Conservation (phyloP, 2,329 filamentous ascomycete genomes). For the Didymellaceae sp. region DNA sequence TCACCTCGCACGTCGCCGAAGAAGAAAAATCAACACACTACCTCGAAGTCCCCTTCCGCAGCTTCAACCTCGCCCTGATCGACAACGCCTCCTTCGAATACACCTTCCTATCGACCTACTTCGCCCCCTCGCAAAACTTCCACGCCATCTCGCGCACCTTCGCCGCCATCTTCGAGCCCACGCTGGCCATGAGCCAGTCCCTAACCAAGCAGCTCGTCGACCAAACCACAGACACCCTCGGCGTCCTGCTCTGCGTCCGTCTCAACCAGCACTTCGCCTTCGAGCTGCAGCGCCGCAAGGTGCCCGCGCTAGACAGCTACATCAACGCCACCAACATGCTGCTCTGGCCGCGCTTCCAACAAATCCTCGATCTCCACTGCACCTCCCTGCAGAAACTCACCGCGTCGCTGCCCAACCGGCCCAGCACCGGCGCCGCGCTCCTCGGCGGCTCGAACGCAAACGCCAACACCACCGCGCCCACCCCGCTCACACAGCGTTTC, state of each 20-base stretch:
- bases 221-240: constrained; percentile 81
- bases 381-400: constrained; percentile 76
- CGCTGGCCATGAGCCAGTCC: constrained; percentile 80
- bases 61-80: constrained; percentile 91
- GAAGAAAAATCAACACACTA: constrained; percentile 87
- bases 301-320: constrained; percentile 88
- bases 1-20: constrained; percentile 89
- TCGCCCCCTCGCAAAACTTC: constrained; percentile 77
- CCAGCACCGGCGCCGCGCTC: constrained; percentile 43
- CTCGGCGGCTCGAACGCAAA: constrained; percentile 51
- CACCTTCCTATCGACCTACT: constrained; percentile 89
- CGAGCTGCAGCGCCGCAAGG: constrained; percentile 86
- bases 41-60: constrained; percentile 87
- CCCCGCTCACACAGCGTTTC: constrained; percentile 92
- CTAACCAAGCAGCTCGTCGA: constrained; percentile 79
- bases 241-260: constrained; percentile 87
- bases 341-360: constrained; percentile 93
- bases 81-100: constrained; percentile 97
- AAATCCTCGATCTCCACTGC: constrained; percentile 91
- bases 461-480: constrained; percentile 77
- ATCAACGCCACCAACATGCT: constrained; percentile 96
- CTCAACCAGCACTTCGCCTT: constrained; percentile 95
- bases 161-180: constrained; percentile 85
- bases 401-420: constrained; percentile 48
- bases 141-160: constrained; percentile 83